Evolutionary conservation across 1,284 basidiomycete genomes (phyloP).

Genomic region (Sphagnurus paluster): DNA sequence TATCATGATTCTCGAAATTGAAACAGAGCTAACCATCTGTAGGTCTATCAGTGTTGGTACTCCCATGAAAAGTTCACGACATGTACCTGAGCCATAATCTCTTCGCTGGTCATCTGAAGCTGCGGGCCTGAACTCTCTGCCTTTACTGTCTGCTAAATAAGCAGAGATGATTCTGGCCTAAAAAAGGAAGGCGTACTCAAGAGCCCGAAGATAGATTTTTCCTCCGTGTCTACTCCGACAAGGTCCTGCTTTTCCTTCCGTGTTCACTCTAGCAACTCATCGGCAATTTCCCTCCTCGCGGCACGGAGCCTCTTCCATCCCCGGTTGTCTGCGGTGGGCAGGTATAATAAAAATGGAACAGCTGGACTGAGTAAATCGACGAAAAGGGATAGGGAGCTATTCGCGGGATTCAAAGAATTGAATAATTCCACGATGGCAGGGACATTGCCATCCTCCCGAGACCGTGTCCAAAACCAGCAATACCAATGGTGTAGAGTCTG

Average conservation of each 20-base stretch:
- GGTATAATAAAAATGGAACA: conserved; percentile 41
- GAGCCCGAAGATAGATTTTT: conserved; percentile 55
- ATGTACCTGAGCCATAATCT: conserved; percentile 57
- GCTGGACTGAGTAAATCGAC: conserved; percentile 40
- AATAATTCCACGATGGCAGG: conserved; percentile 47
- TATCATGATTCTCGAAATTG: neutral
- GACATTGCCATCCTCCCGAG: conserved; percentile 52
- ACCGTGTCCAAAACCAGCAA: conserved; percentile 57
- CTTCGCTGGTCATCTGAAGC: conserved; percentile 59
- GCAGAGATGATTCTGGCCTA: neutral
- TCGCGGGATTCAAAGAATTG: conserved; percentile 37
- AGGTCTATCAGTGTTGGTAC: neutral
- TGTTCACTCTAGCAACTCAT: conserved; percentile 43
- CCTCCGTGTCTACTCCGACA: conserved; percentile 31
- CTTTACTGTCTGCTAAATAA: conserved; percentile 41
- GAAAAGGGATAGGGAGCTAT: conserved; percentile 25
- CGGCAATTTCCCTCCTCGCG: conserved; percentile 46
- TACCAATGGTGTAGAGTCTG: conserved; percentile 60
- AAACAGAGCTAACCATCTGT: conserved; percentile 23
- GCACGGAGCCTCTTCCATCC: conserved; percentile 36
- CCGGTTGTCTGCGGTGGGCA: conserved; percentile 42
- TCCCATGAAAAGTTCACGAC: neutral
- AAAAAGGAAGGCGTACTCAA: conserved; percentile 38
- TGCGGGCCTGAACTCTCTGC: conserved; percentile 43
- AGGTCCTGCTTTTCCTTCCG: conserved; percentile 39